Base-by-base conservation (phyloP, 192 early-diverging fungal species). In the Globomyces pollinis-pini region DNA sequence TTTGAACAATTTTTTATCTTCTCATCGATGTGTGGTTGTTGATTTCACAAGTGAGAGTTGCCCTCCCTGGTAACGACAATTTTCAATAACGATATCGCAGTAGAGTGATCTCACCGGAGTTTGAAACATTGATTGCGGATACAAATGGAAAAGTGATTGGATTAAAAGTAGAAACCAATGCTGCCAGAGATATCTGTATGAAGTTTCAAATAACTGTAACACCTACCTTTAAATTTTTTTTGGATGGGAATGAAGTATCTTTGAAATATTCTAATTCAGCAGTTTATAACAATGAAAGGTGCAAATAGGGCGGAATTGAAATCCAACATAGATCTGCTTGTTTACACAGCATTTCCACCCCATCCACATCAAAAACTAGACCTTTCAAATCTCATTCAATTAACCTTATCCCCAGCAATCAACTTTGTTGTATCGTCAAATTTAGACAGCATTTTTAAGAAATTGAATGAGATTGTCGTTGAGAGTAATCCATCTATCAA, bases 171-270 rank as follows among this genome's bases (percentile, higher is more conserved):
- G 88, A 89, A 61, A 70, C 78, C 3, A 53, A 54, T 1, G 60
- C 72, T n/a, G 80, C 81, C 0, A 63, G 70, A 38, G 76, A 77
- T 16, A 75, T 79, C 20, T 70, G 83, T 16, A 53, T 65, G 18
- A 58, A 67, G 29, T 89, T 79, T 59, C 39, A 65, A 30, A 70
- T 89, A 12, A 63, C 75, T 6, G 81, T 78, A 1, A 87, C 85
- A 0, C 88, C 88, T 18, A 89, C 88, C 3, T 89, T 89, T 64
- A 70, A 77, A 55, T 83, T 85, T 43, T 87, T 84, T 50, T 63
- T 81, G 8, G 69, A 80, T 31, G 86, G 84, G 0, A 55, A 77
- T 26, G 34, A 72, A 41, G 57, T 69, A n/a, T 20, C n/a, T 24
- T 35, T 7, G 8, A 26, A 20, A 35, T 7, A 61, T 39, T 21